These are phyloP conservation scores for Saturnispora gosingensis DNA, from an alignment of 805 yeast species.

Conservation along the genomic window DNA sequence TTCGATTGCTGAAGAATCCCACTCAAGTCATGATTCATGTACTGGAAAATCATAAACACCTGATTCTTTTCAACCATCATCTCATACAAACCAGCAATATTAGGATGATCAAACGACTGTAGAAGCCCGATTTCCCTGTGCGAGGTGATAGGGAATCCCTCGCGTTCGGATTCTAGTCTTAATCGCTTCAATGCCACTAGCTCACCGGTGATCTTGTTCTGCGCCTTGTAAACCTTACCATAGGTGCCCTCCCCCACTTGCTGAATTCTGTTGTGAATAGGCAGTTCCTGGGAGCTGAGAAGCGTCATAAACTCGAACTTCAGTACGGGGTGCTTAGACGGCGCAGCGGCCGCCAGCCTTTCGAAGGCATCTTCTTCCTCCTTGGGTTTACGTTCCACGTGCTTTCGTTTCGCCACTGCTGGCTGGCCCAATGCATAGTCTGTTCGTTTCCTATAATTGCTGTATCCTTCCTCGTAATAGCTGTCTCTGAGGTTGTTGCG, in stretches of 20 bases:
- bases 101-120: constrained; percentile 73
- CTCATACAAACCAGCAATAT: constrained; percentile 74
- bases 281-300: constrained; percentile 15
- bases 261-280: constrained; percentile 55
- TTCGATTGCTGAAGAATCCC: constrained; percentile 77
- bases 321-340: not conserved
- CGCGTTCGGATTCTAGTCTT: constrained; percentile 78
- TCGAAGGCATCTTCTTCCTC: constrained; percentile 12
- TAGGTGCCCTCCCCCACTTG: constrained; percentile 99
- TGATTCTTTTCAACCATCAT: constrained; percentile 77
- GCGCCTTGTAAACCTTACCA: constrained; percentile 90
- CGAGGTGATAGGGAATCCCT: constrained; percentile 95
- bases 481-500: not conserved
- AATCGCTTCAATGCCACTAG: constrained; percentile 82
- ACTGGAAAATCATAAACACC: constrained; percentile 86
- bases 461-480: not conserved
- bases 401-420: not conserved
- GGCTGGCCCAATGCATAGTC: not conserved
- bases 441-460: not conserved
- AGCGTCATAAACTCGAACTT: constrained; percentile 5
- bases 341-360: constrained; percentile 1
- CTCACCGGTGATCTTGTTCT: constrained; percentile 55
- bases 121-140: constrained; percentile 81
- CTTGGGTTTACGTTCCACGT: not conserved
- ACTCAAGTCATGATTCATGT: constrained; percentile 87